These are phyloP conservation scores for Fallopia convolvulus DNA, from an alignment of 148 eudicot genomes.

Conservation along the genomic window DNA sequence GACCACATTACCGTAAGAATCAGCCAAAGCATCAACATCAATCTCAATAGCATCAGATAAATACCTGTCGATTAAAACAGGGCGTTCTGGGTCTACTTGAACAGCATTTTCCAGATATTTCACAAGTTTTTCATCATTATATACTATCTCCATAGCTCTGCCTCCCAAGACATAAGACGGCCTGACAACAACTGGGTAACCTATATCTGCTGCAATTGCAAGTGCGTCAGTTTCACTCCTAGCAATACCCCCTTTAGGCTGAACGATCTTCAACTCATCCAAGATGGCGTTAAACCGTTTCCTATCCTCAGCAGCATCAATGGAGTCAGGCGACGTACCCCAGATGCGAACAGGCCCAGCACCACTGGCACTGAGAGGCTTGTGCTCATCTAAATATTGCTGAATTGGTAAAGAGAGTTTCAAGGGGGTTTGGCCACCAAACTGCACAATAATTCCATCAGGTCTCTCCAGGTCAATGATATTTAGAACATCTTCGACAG, in stretches of 20 bases:
- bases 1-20: conserved; percentile 75
- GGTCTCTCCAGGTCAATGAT: conserved; percentile 91
- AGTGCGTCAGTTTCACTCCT: conserved; percentile 82
- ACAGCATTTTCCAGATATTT: conserved; percentile 80
- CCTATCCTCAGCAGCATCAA: conserved; percentile 98
- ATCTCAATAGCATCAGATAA: conserved; percentile 86
- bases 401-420: conserved; percentile 86
- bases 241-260: conserved; percentile 94
- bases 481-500: conserved; percentile 94
- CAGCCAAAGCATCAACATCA: conserved; percentile 84
- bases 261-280: conserved; percentile 69
- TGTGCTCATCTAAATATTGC: conserved; percentile 63
- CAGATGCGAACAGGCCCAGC: conserved; percentile 78
- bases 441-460: conserved; percentile 95
- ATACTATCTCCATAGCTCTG: conserved; percentile 95
- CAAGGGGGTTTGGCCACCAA: conserved; percentile 97
- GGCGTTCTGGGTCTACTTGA: conserved; percentile 88
- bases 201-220: conserved; percentile 73
- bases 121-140: conserved; percentile 73
- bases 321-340: conserved; percentile 96
- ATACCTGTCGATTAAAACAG: conserved; percentile 78
- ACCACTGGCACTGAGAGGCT: conserved; percentile 66
- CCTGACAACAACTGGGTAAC: conserved; percentile 95
- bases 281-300: conserved; percentile 88
- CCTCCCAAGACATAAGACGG: conserved; percentile 98